Conservation (phyloP, 768 basidiomycete species). For the Calocybe cyanea region DNA sequence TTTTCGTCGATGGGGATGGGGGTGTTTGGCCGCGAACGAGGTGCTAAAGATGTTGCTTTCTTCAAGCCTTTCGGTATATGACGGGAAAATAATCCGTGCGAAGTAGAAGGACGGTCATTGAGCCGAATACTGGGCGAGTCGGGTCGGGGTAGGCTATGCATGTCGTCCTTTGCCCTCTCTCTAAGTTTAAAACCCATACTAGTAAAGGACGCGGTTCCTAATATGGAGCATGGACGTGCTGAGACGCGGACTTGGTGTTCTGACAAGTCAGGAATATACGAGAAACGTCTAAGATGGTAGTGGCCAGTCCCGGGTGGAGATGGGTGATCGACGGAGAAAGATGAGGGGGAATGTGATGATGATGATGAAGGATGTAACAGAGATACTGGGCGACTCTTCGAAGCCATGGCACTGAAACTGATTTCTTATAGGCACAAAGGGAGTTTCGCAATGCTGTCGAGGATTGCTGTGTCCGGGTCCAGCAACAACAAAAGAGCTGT, state of each 20-base stretch:
- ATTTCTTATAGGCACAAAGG: conserved; percentile 8
- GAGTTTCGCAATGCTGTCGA: too few relatives aligned
- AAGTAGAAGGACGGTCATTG: conserved; percentile 13
- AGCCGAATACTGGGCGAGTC: conserved; percentile 5
- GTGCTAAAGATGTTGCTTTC: conserved; percentile 36
- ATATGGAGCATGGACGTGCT: conserved; percentile 19
- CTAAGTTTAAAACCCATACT: conserved; percentile 37
- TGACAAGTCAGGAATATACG: conserved; percentile 24
- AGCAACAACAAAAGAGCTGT: too few relatives aligned
- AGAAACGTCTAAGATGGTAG: conserved; percentile 35
- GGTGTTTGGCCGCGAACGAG: conserved; percentile 24
- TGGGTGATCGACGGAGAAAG: conserved; percentile 13
- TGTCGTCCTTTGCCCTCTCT: conserved; percentile 27
- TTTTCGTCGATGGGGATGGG: neutral
- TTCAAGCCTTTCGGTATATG: conserved; percentile 21
- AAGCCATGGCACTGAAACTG: conserved; percentile 12
- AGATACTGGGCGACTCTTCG: conserved; percentile 11
- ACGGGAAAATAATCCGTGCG: conserved; percentile 17
- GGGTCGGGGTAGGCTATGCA: conserved; percentile 8
- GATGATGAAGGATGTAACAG: conserved; percentile 13
- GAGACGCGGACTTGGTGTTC: conserved; percentile 13
- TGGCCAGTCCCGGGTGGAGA: conserved; percentile 24
- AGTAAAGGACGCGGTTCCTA: conserved; percentile 27
- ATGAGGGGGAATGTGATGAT: conserved; percentile 1
- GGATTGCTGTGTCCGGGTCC: too few relatives aligned